Percentiles rank a stretch among this genome's conserved stretches.
phyloP scores from a whole-genome alignment of 139 green algal genomes.

The Chlorella sp. region DNA sequence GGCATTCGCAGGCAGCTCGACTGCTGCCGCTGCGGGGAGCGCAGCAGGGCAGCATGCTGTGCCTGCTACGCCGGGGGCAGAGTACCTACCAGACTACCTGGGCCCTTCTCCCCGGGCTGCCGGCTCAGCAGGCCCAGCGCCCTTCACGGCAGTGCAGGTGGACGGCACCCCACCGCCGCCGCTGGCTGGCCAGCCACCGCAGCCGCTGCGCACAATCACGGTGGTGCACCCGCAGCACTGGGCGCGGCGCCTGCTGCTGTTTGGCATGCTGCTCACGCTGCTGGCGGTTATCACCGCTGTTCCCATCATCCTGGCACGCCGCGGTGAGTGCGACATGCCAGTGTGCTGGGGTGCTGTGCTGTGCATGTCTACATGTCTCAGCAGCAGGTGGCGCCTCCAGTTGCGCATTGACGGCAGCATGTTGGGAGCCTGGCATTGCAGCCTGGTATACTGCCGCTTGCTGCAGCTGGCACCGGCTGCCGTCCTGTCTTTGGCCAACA shows the following conservation, averaged over 20 bases:
- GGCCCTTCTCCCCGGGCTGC: background rate
- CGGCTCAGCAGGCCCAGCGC: background rate
- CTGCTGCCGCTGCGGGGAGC: background rate
- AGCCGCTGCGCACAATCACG: background rate
- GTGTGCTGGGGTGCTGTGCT: no score
- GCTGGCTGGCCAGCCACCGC: background rate
- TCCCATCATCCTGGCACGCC: background rate
- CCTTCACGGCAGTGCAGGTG: background rate
- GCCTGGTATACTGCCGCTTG: no score
- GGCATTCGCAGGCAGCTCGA: background rate
- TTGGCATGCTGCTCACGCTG: background rate
- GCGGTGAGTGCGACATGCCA: background rate
- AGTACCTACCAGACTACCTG: constrained; percentile 4
- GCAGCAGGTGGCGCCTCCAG: no score
- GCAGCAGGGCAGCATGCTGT: background rate
- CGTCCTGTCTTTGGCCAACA: no score
- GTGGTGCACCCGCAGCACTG: background rate
- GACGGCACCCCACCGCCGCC: background rate
- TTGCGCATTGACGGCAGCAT: no score
- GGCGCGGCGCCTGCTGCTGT: background rate
- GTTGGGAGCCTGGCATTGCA: no score
- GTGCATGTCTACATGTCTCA: no score
- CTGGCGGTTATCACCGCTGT: background rate
- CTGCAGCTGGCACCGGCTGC: no score
- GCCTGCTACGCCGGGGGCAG: background rate